Evolutionary conservation across 192 early-diverging fungal species (phyloP).

Genomic region (Entomortierella parvispora): DNA sequence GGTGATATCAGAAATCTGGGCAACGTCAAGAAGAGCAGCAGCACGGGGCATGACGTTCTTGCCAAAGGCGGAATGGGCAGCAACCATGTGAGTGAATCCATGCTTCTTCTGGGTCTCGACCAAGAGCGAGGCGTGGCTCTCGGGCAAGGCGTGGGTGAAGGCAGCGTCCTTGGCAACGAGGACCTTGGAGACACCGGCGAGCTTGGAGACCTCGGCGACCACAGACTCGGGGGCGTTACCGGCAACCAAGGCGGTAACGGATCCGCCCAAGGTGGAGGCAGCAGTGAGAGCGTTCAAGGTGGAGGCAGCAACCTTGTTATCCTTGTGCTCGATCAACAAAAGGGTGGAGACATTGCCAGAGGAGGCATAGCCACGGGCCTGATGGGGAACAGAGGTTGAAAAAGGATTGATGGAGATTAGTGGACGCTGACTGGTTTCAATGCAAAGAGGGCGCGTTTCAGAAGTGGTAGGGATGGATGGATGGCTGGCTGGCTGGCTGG

Average conservation of each 20-base stretch:
- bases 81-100: conserved; percentile 86
- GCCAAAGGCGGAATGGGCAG: conserved; percentile 87
- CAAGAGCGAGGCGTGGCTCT: conserved; percentile 82
- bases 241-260: conserved; percentile 90
- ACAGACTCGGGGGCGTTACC: conserved; percentile 74
- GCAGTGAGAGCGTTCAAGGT: conserved; percentile 92
- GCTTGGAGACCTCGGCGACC: conserved; percentile 70
- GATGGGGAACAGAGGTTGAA: not conserved
- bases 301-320: conserved; percentile 71
- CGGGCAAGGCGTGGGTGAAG: conserved; percentile 84
- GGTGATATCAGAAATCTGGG: conserved; percentile 91
- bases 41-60: conserved; percentile 96
- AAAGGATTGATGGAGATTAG: not conserved
- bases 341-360: conserved; percentile 75
- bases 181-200: conserved; percentile 83
- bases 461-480: too few relatives aligned
- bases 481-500: too few relatives aligned
- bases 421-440: not conserved
- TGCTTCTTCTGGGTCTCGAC: conserved; percentile 75
- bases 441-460: not conserved
- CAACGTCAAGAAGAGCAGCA: conserved; percentile 91
- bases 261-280: conserved; percentile 81
- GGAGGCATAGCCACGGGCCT: conserved; percentile 61
- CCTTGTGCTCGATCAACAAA: conserved; percentile 91
- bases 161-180: conserved; percentile 83